These are phyloP conservation scores for Cyclotella choctawhatcheeana DNA, from an alignment of 108 stramenopile genomes.

Conservation along the genomic window DNA sequence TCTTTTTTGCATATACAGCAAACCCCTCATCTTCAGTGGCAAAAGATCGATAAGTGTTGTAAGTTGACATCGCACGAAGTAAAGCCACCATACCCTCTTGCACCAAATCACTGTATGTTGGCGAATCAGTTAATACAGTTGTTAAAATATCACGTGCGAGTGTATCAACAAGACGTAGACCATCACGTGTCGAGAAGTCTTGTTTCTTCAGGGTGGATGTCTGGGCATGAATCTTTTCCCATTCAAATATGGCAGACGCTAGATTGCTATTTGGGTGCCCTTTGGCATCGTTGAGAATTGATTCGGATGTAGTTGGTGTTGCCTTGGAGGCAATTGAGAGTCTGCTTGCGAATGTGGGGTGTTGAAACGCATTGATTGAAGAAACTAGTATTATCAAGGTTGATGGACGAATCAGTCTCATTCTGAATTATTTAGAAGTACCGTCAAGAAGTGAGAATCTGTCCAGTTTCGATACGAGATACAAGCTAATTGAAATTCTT, in stretches of 20 bases:
- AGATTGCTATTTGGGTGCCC: constrained; percentile 68
- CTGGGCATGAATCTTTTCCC: constrained; percentile 61
- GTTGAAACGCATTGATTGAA: neutral
- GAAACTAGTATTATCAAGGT: neutral
- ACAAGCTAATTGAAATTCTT: too few species aligned
- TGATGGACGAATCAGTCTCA: too few species aligned
- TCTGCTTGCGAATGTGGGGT: neutral
- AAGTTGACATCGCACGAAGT: constrained; percentile 58
- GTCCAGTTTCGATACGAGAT: too few species aligned
- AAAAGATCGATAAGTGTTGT: constrained; percentile 20
- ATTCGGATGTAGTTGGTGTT: constrained; percentile 20
- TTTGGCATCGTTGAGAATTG: constrained; percentile 63
- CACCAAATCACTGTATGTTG: constrained; percentile 58
- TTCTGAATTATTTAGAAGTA: too few species aligned
- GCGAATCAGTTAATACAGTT: constrained; percentile 2
- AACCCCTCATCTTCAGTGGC: neutral
- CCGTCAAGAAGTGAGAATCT: too few species aligned
- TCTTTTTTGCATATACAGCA: constrained; percentile 45
- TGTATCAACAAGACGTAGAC: constrained; percentile 63
- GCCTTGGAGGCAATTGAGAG: neutral
- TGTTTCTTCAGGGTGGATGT: constrained; percentile 14
- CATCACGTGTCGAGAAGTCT: constrained; percentile 62
- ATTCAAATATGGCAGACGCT: constrained; percentile 65
- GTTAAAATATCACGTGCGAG: constrained; percentile 38
- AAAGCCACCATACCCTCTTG: constrained; percentile 74